Conservation (phyloP, 805 yeast genomes). For the Wickerhamomyces queroliae region DNA sequence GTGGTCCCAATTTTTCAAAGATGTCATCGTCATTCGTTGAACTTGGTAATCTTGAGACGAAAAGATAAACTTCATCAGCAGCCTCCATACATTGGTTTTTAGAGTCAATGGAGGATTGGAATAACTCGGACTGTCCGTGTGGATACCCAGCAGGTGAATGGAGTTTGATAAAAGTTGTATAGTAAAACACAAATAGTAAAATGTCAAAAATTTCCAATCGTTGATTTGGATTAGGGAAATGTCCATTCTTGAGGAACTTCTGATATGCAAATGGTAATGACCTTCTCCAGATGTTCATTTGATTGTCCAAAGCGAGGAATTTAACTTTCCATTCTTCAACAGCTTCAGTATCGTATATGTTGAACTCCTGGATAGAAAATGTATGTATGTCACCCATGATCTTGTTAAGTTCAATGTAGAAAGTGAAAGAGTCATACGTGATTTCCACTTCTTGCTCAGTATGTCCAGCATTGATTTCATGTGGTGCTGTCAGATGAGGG, state of each 20-base stretch:
- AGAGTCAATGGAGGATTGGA: constrained; percentile 17
- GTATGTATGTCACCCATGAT: constrained; percentile 19
- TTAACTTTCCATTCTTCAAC: constrained; percentile 14
- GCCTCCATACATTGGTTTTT: constrained; percentile 16
- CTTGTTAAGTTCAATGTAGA: constrained; percentile 16
- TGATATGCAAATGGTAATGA: constrained; percentile 11
- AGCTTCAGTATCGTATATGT: constrained; percentile 11
- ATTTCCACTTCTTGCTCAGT: not conserved
- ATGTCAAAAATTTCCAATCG: constrained; percentile 12
- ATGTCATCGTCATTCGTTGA: constrained; percentile 9
- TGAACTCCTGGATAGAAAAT: constrained; percentile 15
- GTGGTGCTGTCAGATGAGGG: not conserved
- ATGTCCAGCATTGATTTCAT: not conserved
- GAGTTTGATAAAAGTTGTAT: constrained; percentile 15
- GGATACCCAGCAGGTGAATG: constrained; percentile 20
- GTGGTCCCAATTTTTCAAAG: constrained; percentile 24
- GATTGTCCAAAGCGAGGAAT: constrained; percentile 14
- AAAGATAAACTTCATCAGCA: constrained; percentile 12
- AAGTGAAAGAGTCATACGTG: constrained; percentile 17
- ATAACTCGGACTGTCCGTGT: constrained; percentile 17
- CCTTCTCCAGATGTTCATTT: constrained; percentile 14
- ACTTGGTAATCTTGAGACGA: constrained; percentile 9
- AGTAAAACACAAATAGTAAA: constrained; percentile 15
- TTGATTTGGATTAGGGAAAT: not conserved
- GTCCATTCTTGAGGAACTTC: constrained; percentile 10